Evolutionary conservation across 371 early-diverging fungal genomes (phyloP).

Genomic region (Mucor irregularis): DNA sequence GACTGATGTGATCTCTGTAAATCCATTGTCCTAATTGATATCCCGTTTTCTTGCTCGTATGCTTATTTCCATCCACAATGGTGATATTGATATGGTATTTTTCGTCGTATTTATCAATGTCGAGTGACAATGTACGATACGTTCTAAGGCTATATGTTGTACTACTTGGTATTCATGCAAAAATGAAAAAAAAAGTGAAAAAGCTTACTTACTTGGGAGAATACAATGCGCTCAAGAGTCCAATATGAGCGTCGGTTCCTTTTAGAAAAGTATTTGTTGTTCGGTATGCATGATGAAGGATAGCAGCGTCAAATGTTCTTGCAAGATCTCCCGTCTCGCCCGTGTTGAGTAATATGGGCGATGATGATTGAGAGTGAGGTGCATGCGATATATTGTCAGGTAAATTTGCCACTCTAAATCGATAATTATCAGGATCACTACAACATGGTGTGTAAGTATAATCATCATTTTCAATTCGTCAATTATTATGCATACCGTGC

Average conservation of each 20-base stretch:
- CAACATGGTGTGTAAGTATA: not conserved
- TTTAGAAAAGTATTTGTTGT: conserved; percentile 31
- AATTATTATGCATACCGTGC: conserved; percentile 30
- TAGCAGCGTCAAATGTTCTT: not conserved
- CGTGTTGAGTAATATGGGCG: conserved; percentile 3
- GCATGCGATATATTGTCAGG: conserved; percentile 23
- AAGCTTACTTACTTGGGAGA: conserved; percentile 34
- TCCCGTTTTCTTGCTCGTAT: not conserved
- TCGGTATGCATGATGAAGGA: not conserved
- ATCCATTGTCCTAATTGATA: conserved; percentile 13
- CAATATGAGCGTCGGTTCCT: conserved; percentile 21
- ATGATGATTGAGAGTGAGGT: conserved; percentile 31
- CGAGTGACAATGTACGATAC: conserved; percentile 33
- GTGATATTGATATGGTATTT: conserved; percentile 26
- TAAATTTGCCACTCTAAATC: conserved; percentile 33
- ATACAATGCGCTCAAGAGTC: conserved; percentile 27
- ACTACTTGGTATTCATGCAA: not conserved
- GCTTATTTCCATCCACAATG: conserved; percentile 23
- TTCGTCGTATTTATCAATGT: conserved; percentile 31
- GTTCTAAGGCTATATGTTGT: conserved; percentile 21
- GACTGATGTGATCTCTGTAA: conserved; percentile 3
- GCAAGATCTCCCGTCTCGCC: conserved; percentile 25
- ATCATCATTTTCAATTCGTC: not conserved
- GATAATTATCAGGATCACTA: conserved; percentile 46
- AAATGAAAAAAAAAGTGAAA: too few relatives aligned